These are phyloP conservation scores for Primulina huaijiensis DNA, from an alignment of 257 asterid genomes.

Conservation along the genomic window DNA sequence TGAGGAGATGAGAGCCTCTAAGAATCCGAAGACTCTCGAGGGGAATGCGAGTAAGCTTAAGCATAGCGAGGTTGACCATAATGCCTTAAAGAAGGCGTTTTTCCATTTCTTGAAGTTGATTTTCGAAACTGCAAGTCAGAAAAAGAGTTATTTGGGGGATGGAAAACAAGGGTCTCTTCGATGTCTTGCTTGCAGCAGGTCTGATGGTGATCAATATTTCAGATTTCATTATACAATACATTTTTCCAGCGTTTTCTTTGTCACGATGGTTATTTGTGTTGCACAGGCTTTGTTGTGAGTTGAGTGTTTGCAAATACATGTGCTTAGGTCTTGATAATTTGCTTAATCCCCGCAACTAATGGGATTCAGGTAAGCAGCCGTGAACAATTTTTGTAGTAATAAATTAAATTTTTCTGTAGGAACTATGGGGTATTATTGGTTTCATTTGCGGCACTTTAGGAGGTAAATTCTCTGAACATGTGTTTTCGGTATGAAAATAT, in stretches of 20 bases:
- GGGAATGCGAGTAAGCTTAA: constrained; percentile 39
- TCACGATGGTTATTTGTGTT: constrained; percentile 9
- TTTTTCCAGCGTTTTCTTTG: constrained; percentile 12
- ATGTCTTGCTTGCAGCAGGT: constrained; percentile 80
- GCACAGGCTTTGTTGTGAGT: neutral
- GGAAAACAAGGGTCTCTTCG: constrained; percentile 72
- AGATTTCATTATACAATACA: constrained; percentile 18
- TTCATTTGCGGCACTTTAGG: neutral
- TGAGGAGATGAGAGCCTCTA: constrained; percentile 53
- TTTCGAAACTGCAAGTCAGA: constrained; percentile 57
- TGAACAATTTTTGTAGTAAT: neutral
- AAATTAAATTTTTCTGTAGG: neutral
- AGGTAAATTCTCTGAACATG: neutral
- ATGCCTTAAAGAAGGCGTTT: constrained; percentile 56
- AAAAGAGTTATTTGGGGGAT: constrained; percentile 58
- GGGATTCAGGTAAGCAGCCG: constrained; percentile 8
- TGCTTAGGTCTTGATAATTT: constrained; percentile 5
- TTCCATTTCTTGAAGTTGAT: constrained; percentile 63
- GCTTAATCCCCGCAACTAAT: constrained; percentile 16
- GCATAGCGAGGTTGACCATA: constrained; percentile 64
- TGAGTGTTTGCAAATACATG: neutral
- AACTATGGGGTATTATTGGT: neutral
- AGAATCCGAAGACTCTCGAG: constrained; percentile 48
- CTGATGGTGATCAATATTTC: constrained; percentile 34
- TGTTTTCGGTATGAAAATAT: neutral